These are phyloP conservation scores for Physaria fendleri DNA, from an alignment of 345 rosid genomes.

Conservation along the genomic window DNA sequence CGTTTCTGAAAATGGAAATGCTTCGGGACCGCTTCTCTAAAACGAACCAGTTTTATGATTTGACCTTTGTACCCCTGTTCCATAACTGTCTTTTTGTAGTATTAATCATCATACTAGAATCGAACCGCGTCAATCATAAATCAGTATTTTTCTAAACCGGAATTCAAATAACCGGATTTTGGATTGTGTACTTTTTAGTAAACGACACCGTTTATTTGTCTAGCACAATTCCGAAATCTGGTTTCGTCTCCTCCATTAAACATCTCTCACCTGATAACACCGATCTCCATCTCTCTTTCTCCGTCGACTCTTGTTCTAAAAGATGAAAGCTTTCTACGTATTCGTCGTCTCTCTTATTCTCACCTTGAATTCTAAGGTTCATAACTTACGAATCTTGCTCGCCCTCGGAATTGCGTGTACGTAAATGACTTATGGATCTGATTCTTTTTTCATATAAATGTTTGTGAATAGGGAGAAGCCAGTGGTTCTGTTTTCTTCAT, in stretches of 20 bases:
- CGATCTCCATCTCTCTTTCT: constrained; percentile 14
- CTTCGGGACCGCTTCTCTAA: no score
- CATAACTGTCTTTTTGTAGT: not conserved
- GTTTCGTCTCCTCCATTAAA: constrained; percentile 27
- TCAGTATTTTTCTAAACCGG: no score
- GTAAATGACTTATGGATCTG: constrained; percentile 28
- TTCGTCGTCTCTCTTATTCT: constrained; percentile 44
- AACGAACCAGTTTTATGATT: not conserved
- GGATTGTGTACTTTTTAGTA: not conserved
- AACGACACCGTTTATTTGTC: constrained; percentile 2
- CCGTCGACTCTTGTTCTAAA: constrained; percentile 28
- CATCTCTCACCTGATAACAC: constrained; percentile 15
- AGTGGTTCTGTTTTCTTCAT: constrained; percentile 67
- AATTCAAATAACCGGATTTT: no score
- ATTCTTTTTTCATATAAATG: constrained; percentile 10
- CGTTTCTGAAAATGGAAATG: not conserved
- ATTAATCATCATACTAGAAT: no score
- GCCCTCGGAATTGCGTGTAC: not conserved
- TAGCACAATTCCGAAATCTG: no score
- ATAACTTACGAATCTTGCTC: not conserved
- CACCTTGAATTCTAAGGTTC: constrained; percentile 39
- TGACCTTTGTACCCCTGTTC: not conserved
- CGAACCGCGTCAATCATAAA: no score
- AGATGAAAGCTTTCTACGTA: constrained; percentile 39
- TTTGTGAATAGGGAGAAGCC: constrained; percentile 44